Percentiles rank a stretch among this genome's conserved stretches.
phyloP scores from a whole-genome alignment of 1,284 basidiomycete genomes.

The Golubevia sp. region DNA sequence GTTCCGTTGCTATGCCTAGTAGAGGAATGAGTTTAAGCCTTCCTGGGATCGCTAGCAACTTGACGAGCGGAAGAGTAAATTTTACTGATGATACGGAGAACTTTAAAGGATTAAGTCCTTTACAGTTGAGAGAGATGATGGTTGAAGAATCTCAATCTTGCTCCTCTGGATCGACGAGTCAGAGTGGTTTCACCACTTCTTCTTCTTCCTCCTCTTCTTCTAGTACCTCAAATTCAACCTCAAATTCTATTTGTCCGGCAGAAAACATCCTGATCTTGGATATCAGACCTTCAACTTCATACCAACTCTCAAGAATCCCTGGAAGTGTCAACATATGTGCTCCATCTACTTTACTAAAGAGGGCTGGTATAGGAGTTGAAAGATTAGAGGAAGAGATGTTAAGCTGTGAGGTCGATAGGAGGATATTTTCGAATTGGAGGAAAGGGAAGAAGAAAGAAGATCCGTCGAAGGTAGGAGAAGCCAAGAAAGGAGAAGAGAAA shows the following conservation, averaged over 20 bases:
- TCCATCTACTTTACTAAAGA: slow-evolving; percentile 81
- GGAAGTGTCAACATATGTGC: slow-evolving; percentile 84
- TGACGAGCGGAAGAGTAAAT: background rate
- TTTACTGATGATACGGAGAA: background rate
- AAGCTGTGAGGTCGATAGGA: slow-evolving; percentile 21
- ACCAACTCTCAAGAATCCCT: slow-evolving; percentile 27
- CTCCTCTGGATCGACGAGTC: background rate
- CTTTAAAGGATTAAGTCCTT: background rate
- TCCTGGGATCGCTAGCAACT: background rate
- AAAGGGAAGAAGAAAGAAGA: slow-evolving; percentile 14
- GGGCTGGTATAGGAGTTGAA: slow-evolving; percentile 49
- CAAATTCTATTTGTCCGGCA: background rate
- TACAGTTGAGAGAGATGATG: background rate
- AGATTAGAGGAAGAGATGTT: slow-evolving; percentile 54
- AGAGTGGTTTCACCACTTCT: background rate
- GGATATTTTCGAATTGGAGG: slow-evolving; percentile 35
- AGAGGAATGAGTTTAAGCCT: background rate
- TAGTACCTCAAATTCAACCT: no score
- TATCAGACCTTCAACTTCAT: slow-evolving; percentile 73
- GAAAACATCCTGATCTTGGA: slow-evolving; percentile 72
- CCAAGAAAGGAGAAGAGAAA: background rate
- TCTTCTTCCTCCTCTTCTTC: background rate
- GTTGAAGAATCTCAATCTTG: background rate
- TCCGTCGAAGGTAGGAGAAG: background rate
- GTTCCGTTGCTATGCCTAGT: background rate